A percentile compares a stretch with the other conserved stretches of the same genome.
These are phyloP conservation scores for Ensete glaucum DNA, from an alignment of 176 grass and related monocot genomes.

Conservation along the genomic window DNA sequence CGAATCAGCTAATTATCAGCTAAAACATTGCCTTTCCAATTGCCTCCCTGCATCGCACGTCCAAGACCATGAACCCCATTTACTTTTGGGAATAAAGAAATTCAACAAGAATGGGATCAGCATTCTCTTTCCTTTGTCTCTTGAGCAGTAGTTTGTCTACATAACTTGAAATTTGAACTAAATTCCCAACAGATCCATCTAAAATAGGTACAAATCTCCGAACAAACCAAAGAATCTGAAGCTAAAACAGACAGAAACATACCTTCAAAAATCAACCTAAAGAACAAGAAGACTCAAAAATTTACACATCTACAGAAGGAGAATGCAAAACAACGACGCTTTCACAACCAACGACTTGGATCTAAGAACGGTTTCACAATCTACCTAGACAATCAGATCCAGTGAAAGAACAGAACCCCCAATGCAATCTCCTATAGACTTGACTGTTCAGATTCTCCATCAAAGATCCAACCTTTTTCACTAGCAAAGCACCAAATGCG, in stretches of 20 bases:
- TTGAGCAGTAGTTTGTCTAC: background rate
- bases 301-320: background rate
- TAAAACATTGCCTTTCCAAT: slow-evolving; percentile 20
- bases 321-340: background rate
- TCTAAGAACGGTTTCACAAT: background rate
- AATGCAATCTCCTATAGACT: no score
- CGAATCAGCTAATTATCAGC: slow-evolving; percentile 26
- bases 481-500: background rate
- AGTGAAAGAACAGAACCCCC: no score
- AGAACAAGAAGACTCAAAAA: background rate
- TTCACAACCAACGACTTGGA: background rate
- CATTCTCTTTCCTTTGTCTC: background rate
- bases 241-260: background rate
- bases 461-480: slow-evolving; percentile 1
- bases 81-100: slow-evolving; percentile 11
- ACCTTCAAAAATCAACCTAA: background rate
- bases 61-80: slow-evolving; percentile 20
- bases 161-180: background rate
- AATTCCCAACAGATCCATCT: background rate
- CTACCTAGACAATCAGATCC: background rate
- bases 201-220: background rate
- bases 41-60: slow-evolving; percentile 21
- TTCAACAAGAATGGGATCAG: background rate
- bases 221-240: background rate
- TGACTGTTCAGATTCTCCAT: no score